Percentiles rank a stretch among this genome's conserved stretches.
Evolutionary conservation across 345 rosid species (phyloP).

Genomic region (Rhizophora apiculata): DNA sequence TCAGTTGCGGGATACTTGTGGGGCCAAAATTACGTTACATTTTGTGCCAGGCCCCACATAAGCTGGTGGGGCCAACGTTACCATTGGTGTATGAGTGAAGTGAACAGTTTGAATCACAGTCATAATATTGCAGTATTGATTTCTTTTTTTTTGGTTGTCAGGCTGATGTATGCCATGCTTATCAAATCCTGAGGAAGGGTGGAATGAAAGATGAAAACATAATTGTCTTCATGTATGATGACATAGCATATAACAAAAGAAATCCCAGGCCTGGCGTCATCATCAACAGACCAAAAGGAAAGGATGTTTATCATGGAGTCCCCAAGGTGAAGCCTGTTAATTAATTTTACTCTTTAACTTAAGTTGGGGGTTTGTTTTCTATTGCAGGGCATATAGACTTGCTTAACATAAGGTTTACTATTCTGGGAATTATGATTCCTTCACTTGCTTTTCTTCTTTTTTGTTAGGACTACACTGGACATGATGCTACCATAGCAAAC

Average conservation of each 20-base stretch:
- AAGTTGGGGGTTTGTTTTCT: background rate
- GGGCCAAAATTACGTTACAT: too few relatives aligned
- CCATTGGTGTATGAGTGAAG: too few relatives aligned
- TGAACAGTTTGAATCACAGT: background rate
- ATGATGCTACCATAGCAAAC: slow-evolving; percentile 36
- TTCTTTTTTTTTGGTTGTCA: slow-evolving; percentile 4
- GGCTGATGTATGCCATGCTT: slow-evolving; percentile 81
- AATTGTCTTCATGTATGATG: slow-evolving; percentile 79
- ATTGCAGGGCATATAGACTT: too few relatives aligned
- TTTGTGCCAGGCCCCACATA: too few relatives aligned
- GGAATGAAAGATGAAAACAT: slow-evolving; percentile 71
- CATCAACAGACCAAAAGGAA: slow-evolving; percentile 55
- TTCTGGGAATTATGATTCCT: background rate
- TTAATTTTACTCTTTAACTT: background rate
- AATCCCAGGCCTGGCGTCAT: slow-evolving; percentile 69
- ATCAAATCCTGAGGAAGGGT: slow-evolving; percentile 49
- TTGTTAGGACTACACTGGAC: slow-evolving; percentile 51
- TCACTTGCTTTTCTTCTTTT: background rate
- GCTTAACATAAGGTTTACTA: background rate
- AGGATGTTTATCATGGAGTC: slow-evolving; percentile 58
- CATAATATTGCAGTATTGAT: too few relatives aligned
- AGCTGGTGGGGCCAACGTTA: too few relatives aligned
- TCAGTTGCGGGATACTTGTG: too few relatives aligned
- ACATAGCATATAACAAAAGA: slow-evolving; percentile 37
- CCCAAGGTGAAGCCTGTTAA: slow-evolving; percentile 44